phyloP scores from a whole-genome alignment of 1,139 yeast genomes.

The Yamadazyma atmosphaerica region DNA sequence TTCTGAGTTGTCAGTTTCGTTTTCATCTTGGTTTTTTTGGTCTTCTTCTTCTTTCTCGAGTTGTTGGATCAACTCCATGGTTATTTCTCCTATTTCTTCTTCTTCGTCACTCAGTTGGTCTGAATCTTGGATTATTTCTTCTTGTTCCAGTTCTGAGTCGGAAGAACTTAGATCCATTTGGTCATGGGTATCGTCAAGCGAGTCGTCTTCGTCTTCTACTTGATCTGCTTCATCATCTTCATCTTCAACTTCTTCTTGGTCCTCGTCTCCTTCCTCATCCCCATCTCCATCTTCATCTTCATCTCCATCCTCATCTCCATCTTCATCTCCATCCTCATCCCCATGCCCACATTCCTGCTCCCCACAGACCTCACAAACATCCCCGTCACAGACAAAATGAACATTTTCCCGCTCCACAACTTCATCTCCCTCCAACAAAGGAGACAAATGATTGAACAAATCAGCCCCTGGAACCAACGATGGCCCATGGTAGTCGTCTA shows the following conservation, averaged over 20 bases:
- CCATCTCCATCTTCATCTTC: constrained; percentile 16
- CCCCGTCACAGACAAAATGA: constrained; percentile 70
- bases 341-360: constrained; percentile 56
- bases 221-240: constrained; percentile 20
- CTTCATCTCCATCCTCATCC: constrained; percentile 33
- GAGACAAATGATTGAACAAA: constrained; percentile 72
- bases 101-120: too few species aligned
- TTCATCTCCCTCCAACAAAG: constrained; percentile 17
- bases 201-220: constrained; percentile 24
- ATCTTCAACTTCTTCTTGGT: constrained; percentile 9
- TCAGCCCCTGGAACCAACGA: constrained; percentile 92
- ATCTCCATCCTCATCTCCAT: constrained; percentile 24
- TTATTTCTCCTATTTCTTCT: constrained; percentile 23
- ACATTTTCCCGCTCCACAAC: constrained; percentile 52
- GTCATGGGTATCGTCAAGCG: constrained; percentile 17
- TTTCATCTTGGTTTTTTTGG: constrained; percentile 27
- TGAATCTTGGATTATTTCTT: constrained; percentile 12
- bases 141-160: constrained; percentile 16
- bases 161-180: constrained; percentile 22
- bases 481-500: constrained; percentile 72
- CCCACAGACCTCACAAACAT: constrained; percentile 77
- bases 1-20: constrained; percentile 26
- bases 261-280: constrained; percentile 12
- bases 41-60: constrained; percentile 30
- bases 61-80: constrained; percentile 35